These are phyloP conservation scores for Backusella circina DNA, from an alignment of 192 early-diverging fungal species.

Conservation along the genomic window DNA sequence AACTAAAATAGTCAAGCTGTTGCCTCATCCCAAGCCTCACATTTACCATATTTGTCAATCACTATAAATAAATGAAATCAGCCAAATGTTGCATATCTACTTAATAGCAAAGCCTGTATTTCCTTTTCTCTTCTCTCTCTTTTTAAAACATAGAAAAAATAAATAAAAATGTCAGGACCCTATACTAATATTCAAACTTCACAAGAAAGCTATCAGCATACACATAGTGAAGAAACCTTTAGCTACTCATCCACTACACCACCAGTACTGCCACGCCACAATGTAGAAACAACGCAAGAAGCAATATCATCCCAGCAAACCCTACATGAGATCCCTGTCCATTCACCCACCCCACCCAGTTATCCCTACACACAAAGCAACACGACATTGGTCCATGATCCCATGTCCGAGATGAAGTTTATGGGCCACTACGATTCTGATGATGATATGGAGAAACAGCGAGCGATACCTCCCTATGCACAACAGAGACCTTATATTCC, in stretches of 20 bases:
- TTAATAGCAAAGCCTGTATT: not conserved
- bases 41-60: not conserved
- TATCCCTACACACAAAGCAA: not conserved
- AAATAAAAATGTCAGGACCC: not conserved
- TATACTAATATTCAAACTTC: not conserved
- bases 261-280: not conserved
- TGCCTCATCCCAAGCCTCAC: not conserved
- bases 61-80: not conserved
- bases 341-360: not conserved
- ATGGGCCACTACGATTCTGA: constrained; percentile 10
- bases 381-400: not conserved
- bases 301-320: not conserved
- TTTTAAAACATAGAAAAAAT: not conserved
- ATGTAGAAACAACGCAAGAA: not conserved
- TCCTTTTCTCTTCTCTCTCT: not conserved
- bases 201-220: not conserved
- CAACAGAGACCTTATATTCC: not conserved
- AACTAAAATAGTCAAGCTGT: not conserved
- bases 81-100: not conserved
- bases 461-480: not conserved
- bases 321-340: not conserved
- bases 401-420: constrained; percentile 11
- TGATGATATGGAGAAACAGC: constrained; percentile 8
- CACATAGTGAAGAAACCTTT: not conserved
- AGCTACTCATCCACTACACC: not conserved